phyloP scores from a whole-genome alignment of 2,329 filamentous ascomycete species.

The Penicillium sp. region DNA sequence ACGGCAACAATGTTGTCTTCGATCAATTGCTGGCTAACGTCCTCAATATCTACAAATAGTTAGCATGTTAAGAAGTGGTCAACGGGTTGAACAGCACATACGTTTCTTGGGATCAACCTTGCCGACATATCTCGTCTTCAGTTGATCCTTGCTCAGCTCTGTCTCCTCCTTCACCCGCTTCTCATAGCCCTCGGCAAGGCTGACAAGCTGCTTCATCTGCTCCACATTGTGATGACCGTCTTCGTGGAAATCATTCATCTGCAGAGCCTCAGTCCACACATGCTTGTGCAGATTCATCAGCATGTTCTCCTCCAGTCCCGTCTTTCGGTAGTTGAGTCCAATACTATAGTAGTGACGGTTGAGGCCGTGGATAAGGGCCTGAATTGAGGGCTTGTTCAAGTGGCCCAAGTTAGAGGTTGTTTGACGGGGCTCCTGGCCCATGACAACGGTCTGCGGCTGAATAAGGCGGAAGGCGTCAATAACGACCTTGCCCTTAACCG shows the following conservation, averaged over 20 bases:
- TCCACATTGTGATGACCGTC: slow-evolving; percentile 88
- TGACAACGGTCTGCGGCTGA: slow-evolving; percentile 96
- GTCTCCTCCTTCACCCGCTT: slow-evolving; percentile 99
- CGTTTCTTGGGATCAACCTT: slow-evolving; percentile 99
- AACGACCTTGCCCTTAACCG: slow-evolving; percentile 98
- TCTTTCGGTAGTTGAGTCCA: slow-evolving; percentile 97
- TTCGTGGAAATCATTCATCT: slow-evolving; percentile 93
- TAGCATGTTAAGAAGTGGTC: slow-evolving; percentile 19
- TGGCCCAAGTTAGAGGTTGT: slow-evolving; percentile 98
- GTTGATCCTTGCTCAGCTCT: slow-evolving; percentile 92
- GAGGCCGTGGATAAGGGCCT: slow-evolving; percentile 95
- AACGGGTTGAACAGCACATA: slow-evolving; percentile 41
- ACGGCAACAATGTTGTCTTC: slow-evolving; percentile 99
- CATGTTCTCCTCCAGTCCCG: slow-evolving; percentile 98
- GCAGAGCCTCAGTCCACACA: slow-evolving; percentile 95
- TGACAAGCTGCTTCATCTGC: slow-evolving; percentile 82
- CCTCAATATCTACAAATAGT: slow-evolving; percentile 72
- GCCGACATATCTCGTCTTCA: slow-evolving; percentile 98
- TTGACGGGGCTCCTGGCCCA: slow-evolving; percentile 95
- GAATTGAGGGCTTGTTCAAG: slow-evolving; percentile 99
- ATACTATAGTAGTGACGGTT: slow-evolving; percentile 99
- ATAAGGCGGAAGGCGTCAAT: slow-evolving; percentile 99
- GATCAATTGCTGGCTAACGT: slow-evolving; percentile 93
- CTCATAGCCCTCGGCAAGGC: slow-evolving; percentile 92
- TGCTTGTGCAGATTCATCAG: slow-evolving; percentile 99